Evolutionary conservation across 2,329 filamentous ascomycete genomes (phyloP), one percentile per base, ranked within the genome.

Genomic region (Colletotrichum echinochloae): DNA sequence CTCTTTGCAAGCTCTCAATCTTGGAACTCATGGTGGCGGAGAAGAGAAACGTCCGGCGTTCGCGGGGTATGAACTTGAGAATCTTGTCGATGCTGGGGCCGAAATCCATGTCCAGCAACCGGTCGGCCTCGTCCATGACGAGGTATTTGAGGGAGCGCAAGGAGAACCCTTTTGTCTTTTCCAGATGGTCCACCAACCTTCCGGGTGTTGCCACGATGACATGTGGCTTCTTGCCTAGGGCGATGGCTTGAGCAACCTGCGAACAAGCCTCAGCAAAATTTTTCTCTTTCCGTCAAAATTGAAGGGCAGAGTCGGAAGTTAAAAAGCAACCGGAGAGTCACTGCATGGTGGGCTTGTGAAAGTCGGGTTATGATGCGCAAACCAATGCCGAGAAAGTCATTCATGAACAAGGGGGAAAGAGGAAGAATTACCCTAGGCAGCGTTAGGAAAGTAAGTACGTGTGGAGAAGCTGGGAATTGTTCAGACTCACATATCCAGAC

Each of bases 151-250:
- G 84, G 5, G 88, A 87, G 37, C 92, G 89, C 59, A 98, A 83
- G 1, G 92, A 95, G 82, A 99, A 98, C 14, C 96, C 95, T 81
- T 97, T 98, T 2, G 96, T 99, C 82, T 97, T 97, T 79, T 98
- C 94, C 11, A 98, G 84, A 76, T 99, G 96, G 77, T 98, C 96
- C 5, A 73, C 70, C n/a, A 73, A 56, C 26, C 72, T 65, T 48
- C 71, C 72, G 5, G 70, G 66, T 30, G 70, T 70, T 7, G 95
- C 95, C 48, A 98, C 95, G 28, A 98, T 86, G 30, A 99, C 91
- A 77, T 99, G 96, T 9, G 96, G 96, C 76, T 95, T 95, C 86
- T 97, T 98, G n/a, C 93, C 94, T 0, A 99, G 88, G 0, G 95
- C 92, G 73, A 99, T 97, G 1, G 92, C 83, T 79, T 99, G 96